A percentile compares a stretch with the other conserved stretches of the same genome.
Conservation (phyloP, 1,284 basidiomycete genomes). For the Marasmius fiardii region DNA sequence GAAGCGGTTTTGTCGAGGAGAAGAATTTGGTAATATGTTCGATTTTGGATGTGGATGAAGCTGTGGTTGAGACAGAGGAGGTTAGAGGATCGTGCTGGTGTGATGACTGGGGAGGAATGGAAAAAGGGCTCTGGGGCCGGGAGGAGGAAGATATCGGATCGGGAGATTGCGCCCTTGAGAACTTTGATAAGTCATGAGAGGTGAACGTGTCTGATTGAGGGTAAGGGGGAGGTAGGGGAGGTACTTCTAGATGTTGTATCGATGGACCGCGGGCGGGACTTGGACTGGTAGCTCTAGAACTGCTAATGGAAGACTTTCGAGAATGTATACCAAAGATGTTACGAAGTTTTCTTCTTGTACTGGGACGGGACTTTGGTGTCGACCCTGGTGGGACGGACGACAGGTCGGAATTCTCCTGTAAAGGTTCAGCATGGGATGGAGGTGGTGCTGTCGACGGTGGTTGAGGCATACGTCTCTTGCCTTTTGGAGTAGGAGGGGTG, state of each 20-base stretch:
- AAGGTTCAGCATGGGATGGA: slow-evolving; percentile 8
- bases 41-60: slow-evolving; percentile 8
- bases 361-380: slow-evolving; percentile 28
- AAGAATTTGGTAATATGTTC: slow-evolving; percentile 14
- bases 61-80: slow-evolving; percentile 7
- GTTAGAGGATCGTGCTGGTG: slow-evolving; percentile 9
- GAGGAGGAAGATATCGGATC: slow-evolving; percentile 7
- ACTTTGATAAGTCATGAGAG: neutral
- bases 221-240: slow-evolving; percentile 3
- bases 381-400: slow-evolving; percentile 17
- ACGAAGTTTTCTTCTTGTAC: slow-evolving; percentile 37
- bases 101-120: slow-evolving; percentile 4
- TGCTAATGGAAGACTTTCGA: slow-evolving; percentile 18
- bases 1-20: slow-evolving; percentile 16
- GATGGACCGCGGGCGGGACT: neutral
- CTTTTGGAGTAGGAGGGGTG: slow-evolving; percentile 47
- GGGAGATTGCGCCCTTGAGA: slow-evolving; percentile 4
- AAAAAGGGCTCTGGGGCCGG: slow-evolving; percentile 11
- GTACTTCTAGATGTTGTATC: slow-evolving; percentile 4
- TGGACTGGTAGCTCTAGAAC: slow-evolving; percentile 11
- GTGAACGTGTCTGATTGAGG: slow-evolving; percentile 1
- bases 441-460: slow-evolving; percentile 18
- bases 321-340: slow-evolving; percentile 53
- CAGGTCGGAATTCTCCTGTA: slow-evolving; percentile 7
- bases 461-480: slow-evolving; percentile 26